Evolutionary conservation across 2,329 filamentous ascomycete species (phyloP), one percentile per base, ranked within the genome.

Genomic region (Clonostachys sp.): DNA sequence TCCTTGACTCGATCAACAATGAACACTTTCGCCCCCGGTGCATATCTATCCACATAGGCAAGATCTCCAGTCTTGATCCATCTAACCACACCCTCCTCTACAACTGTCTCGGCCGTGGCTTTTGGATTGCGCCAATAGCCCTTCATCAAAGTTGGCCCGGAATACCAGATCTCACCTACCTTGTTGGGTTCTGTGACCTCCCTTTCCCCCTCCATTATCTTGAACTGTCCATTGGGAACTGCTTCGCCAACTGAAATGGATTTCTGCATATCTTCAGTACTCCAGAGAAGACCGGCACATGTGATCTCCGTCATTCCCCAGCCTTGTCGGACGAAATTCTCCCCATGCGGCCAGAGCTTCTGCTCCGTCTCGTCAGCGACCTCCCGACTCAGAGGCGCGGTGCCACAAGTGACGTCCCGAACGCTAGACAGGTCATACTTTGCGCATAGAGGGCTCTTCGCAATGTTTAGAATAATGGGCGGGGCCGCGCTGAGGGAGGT

Each of bases 301-400:
- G 89, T 94, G 3, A 78, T 68, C 62, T 94, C 89, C 2, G 89
- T 94, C 89, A 95, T 92, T 6, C 90, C 90, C 86, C 88, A 95
- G 5, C 88, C 89, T 63, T 92, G 89, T 59, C 70, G 68, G 10
- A 82, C 76, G 53, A 85, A 81, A 12, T 73, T 70, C 48, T 70
- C 72, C 24, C 24, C 24, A n/a, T 12, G 36, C 36, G 17, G 14
- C 36, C 36, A n/a, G 17, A 39, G 17, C 36, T 18, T n/a, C 14
- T 39, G 14, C 36, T 39, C 14, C 14, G 14, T 8, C 42, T 58
- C 55, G 2, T 50, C 48, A 45, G 62, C 59, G 4, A 81, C 68
- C 51, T 86, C 80, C 14, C 59, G 60, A 12, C 72, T 68, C 7
- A 89, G 66, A 1, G 89, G 88, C 7, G 89, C 89, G 2, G 87